Conservation (phyloP, 371 early-diverging fungal species). For the Syncephalastrum racemosum region DNA sequence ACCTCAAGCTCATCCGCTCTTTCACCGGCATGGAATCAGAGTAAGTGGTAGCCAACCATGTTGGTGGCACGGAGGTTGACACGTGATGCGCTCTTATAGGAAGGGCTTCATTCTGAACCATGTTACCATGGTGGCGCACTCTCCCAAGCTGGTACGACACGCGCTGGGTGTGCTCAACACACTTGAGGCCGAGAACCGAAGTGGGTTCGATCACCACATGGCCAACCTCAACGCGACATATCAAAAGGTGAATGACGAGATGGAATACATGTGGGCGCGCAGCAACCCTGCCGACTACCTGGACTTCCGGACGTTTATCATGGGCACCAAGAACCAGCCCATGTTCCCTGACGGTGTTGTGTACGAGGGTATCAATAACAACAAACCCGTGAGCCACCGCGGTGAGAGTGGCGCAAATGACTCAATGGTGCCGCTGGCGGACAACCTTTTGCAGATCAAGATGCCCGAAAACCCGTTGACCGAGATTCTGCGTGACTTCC, state of each 20-base stretch:
- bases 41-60: conserved; percentile 29
- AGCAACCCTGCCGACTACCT: conserved; percentile 72
- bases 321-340: conserved; percentile 86
- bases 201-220: conserved; percentile 60
- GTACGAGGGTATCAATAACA: conserved; percentile 72
- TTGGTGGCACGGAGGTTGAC: no score
- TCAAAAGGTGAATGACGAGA: conserved; percentile 64
- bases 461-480: conserved; percentile 87
- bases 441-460: conserved; percentile 82
- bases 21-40: conserved; percentile 77
- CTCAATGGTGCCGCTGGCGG: conserved; percentile 81
- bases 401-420: conserved; percentile 91
- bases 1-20: conserved; percentile 72
- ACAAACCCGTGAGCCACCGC: conserved; percentile 64
- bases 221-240: conserved; percentile 59
- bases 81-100: conserved; percentile 37
- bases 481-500: conserved; percentile 72
- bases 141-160: conserved; percentile 64
- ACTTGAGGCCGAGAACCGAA: conserved; percentile 53
- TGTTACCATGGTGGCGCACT: conserved; percentile 83
- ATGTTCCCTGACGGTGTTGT: conserved; percentile 87
- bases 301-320: conserved; percentile 87
- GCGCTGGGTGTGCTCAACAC: conserved; percentile 62
- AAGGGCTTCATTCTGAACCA: conserved; percentile 80
- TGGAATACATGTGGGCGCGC: conserved; percentile 83